Evolutionary conservation across 1,284 basidiomycete species (phyloP).

Genomic region (Tilletia indica): DNA sequence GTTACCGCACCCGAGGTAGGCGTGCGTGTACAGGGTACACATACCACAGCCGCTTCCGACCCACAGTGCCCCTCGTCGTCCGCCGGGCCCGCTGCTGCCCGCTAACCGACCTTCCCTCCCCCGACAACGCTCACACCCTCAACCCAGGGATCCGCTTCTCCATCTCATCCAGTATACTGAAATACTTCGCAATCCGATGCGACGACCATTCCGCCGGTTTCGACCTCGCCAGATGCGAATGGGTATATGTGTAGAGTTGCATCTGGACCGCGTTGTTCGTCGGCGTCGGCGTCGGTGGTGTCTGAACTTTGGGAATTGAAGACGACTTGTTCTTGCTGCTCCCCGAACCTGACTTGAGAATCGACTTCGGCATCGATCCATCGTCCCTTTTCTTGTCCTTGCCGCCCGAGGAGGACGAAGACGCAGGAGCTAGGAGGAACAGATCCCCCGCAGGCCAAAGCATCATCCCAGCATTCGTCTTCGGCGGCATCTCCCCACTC

Average conservation of each 20-base stretch:
- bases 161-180: slow-evolving; percentile 6
- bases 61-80: too few species aligned
- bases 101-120: too few species aligned
- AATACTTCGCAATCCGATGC: slow-evolving; percentile 13
- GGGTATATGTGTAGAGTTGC: neutral
- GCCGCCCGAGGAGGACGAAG: neutral
- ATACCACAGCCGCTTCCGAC: too few species aligned
- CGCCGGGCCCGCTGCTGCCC: too few species aligned
- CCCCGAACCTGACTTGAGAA: slow-evolving; percentile 2
- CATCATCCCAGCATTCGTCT: neutral
- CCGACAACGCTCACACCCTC: neutral
- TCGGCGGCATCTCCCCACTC: too few species aligned
- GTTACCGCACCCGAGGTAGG: too few species aligned
- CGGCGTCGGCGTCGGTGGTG: neutral
- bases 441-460: slow-evolving; percentile 14
- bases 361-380: neutral
- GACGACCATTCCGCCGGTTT: neutral
- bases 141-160: neutral
- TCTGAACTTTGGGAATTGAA: too few species aligned
- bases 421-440: slow-evolving; percentile 1
- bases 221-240: slow-evolving; percentile 11
- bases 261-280: neutral
- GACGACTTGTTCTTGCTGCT: neutral
- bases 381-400: neutral
- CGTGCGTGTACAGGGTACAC: too few species aligned